Conservation (phyloP, 2,329 filamentous ascomycete genomes). For the Coniochaeta sp. region DNA sequence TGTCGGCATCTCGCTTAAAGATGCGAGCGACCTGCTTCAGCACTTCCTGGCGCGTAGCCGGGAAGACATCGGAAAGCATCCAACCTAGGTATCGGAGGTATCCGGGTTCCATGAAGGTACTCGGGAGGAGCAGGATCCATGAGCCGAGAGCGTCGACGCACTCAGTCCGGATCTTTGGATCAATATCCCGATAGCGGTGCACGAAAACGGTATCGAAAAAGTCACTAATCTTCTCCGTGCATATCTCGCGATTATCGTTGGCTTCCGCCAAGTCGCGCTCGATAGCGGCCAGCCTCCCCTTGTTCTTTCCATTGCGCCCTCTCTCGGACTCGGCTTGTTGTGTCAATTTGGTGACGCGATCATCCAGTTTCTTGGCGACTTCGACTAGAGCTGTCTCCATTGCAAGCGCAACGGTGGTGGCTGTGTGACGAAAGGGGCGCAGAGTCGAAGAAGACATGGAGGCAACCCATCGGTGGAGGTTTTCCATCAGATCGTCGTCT, state of each 20-base stretch:
- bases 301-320: conserved; percentile 61
- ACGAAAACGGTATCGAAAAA: conserved; percentile 92
- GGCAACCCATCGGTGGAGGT: conserved; percentile 81
- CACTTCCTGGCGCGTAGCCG: conserved; percentile 74
- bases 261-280: conserved; percentile 66
- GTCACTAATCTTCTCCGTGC: conserved; percentile 69
- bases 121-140: conserved; percentile 82
- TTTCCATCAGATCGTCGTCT: conserved; percentile 73
- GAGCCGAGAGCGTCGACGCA: conserved; percentile 79
- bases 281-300: conserved; percentile 66
- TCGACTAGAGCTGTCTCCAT: conserved; percentile 67
- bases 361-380: conserved; percentile 35
- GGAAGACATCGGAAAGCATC: conserved; percentile 79
- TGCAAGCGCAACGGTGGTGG: conserved; percentile 75
- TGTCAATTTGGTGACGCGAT: conserved; percentile 64
- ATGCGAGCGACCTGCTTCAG: conserved; percentile 75
- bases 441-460: conserved; percentile 85
- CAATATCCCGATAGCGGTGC: conserved; percentile 90
- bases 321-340: conserved; percentile 74
- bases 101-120: conserved; percentile 81
- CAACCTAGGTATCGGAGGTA: conserved; percentile 93
- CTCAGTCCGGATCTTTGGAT: conserved; percentile 80
- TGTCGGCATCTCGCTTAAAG: conserved; percentile 73
- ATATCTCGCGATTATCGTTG: conserved; percentile 59
- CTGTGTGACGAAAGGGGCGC: conserved; percentile 88